Base-by-base conservation (phyloP, 2,329 filamentous ascomycete species). In the Akanthomyces dipterigenus region DNA sequence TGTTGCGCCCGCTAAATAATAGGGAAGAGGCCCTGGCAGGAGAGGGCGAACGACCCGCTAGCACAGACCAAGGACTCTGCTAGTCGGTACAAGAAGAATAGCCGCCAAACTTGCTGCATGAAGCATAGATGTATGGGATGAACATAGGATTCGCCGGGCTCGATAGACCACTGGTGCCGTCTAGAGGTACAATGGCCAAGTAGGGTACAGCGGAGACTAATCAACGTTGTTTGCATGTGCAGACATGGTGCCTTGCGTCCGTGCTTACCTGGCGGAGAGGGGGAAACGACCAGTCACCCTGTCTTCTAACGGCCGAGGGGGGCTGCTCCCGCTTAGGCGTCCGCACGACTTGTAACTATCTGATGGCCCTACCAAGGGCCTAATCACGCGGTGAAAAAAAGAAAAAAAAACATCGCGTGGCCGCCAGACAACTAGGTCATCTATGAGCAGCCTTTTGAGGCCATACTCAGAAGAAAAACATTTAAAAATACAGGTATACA, bases 121-220 rank as follows among this genome's bases (percentile, higher is more conserved):
- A 2, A 5, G 36, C 9, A 31, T 38, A 43, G 38, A 31, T 26
- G 38, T 45, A 24, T 55, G 24, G 4, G 53, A 34, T 31, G 22
- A 28, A 12, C n/a, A 18, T 26, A 14, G 12, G 16, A 3, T n/a
- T 43, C 12, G 53, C 34, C 20, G 50, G 24, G 31, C 31, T 31
- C 11, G 5, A 16, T 45, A 22, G n/a, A 43, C 4, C 40, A 22
- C 14, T n/a, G 28, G 14, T 46, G 8, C 31, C 4, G n/a, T 46
- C 20, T 34, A n/a, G n/a, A n/a, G n/a, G n/a, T n/a, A 34, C 16
- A 31, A 36, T 36, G 20, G 20, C 11, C 31, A 31, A 34, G 22
- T 58, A 58, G 55, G 55, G 34, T 36, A 51, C 12, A 50, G 46
- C 45, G 34, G 55, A 58, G 45, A 50, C 36, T 24, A 11, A 40